Conservation (phyloP, 345 rosid genomes). For the Carallia brachiata region DNA sequence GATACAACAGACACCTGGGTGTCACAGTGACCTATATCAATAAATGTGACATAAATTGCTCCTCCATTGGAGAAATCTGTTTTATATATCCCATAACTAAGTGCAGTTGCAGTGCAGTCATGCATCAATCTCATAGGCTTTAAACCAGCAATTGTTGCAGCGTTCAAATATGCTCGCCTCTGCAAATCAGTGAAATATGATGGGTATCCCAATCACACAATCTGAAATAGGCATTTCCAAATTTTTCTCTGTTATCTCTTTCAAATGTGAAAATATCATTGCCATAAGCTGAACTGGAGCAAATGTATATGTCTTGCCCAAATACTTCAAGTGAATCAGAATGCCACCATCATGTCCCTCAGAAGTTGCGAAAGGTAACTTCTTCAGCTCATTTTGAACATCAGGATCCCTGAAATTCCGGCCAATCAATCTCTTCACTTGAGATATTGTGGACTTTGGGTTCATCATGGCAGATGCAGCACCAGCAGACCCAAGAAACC, state of each 20-base stretch:
- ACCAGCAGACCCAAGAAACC: conserved; percentile 53
- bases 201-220: conserved; percentile 60
- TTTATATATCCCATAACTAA: conserved; percentile 58
- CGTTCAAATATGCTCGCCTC: conserved; percentile 53
- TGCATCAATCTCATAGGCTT: conserved; percentile 58
- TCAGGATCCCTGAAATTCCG: conserved; percentile 39
- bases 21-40: conserved; percentile 62
- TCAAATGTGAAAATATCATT: conserved; percentile 56
- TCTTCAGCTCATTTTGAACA: conserved; percentile 43
- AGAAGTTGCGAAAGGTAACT: conserved; percentile 46
- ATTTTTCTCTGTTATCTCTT: conserved; percentile 47
- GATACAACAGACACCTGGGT: conserved; percentile 54
- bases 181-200: conserved; percentile 59
- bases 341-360: conserved; percentile 46
- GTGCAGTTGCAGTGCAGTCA: conserved; percentile 58
- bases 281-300: conserved; percentile 46
- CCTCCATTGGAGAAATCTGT: conserved; percentile 47
- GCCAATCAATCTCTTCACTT: conserved; percentile 54
- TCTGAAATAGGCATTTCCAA: conserved; percentile 45
- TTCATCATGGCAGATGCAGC: conserved; percentile 53
- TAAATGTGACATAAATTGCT: conserved; percentile 43
- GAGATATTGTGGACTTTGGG: conserved; percentile 51
- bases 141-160: conserved; percentile 54
- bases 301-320: conserved; percentile 43
- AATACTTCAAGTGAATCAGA: conserved; percentile 40